These are phyloP conservation scores for Diplodia intermedia DNA, from an alignment of 2,329 filamentous ascomycete genomes.

Conservation along the genomic window DNA sequence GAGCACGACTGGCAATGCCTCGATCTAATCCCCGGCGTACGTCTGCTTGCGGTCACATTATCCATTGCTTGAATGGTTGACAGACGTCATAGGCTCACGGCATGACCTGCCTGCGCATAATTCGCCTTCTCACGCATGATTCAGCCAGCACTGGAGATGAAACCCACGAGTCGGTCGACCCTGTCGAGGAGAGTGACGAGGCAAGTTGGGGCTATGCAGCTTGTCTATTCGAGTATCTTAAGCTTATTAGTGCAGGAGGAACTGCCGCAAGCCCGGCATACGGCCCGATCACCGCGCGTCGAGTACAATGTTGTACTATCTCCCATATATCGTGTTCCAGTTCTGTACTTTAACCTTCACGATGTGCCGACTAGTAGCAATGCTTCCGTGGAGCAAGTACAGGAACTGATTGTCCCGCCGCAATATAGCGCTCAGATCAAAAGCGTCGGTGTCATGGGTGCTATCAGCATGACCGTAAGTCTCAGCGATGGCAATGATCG, in stretches of 20 bases:
- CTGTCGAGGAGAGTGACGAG: slow-evolving; percentile 28
- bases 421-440: slow-evolving; percentile 44
- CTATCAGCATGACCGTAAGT: slow-evolving; percentile 47
- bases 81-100: slow-evolving; percentile 18
- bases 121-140: slow-evolving; percentile 10
- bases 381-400: slow-evolving; percentile 45
- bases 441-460: slow-evolving; percentile 49
- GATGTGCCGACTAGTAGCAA: slow-evolving; percentile 1
- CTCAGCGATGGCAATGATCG: neutral
- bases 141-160: neutral
- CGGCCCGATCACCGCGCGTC: neutral
- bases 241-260: slow-evolving; percentile 36
- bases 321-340: slow-evolving; percentile 53
- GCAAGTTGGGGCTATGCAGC: slow-evolving; percentile 16
- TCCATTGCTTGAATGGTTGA: slow-evolving; percentile 1
- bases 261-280: slow-evolving; percentile 28
- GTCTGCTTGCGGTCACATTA: slow-evolving; percentile 6
- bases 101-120: slow-evolving; percentile 19
- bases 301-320: slow-evolving; percentile 54
- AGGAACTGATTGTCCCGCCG: slow-evolving; percentile 47
- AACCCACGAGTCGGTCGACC: slow-evolving; percentile 7
- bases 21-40: slow-evolving; percentile 3
- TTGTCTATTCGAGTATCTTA: neutral
- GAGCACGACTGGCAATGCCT: slow-evolving; percentile 41
- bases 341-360: slow-evolving; percentile 50